Evolutionary conservation across 31 red algal genomes (phyloP), one percentile per base, ranked within the genome.

Genomic region (Porphyra umbilicalis): DNA sequence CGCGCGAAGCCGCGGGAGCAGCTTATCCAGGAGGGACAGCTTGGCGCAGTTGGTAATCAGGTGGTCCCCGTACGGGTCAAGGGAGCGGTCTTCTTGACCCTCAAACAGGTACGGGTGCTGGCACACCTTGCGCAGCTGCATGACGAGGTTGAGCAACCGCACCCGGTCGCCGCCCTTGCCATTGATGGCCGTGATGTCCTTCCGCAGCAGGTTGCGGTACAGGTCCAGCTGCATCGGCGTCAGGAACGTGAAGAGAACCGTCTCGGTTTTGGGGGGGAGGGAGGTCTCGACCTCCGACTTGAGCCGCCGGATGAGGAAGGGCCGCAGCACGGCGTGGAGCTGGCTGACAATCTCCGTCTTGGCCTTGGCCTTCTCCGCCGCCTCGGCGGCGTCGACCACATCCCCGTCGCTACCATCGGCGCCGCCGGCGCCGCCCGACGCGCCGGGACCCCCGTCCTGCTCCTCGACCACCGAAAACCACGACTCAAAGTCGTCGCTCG

Each of bases 61-160:
- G 79, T 99, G 98, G 13, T 97, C 92, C 38, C 98, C 98, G 90
- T 93, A 97, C 34, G 98, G 90, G 81, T 99, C 94, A 20, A 97
- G 83, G 32, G 92, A 90, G n/a, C 98, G 88, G 76, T 97, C 98
- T 79, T 99, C 98, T 8, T 95, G 83, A 6, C 98, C 98, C 38
- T 99, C 98, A 81, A 99, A 99, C 79, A 99, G 83, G 77, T 99
- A 99, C 44, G 98, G 98, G 36, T 99, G 98, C 76, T 99, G 97
- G 78, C 83, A 91, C 57, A 95, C 97, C 80, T 99, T 99, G 77
- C 98, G 92, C 18, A 99, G 83, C 92, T 99, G 98, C 98, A 99
- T 99, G 68, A 99, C 91, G 38, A 99, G 95, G 82, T 99, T 99
- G 36, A 99, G 94, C 38, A 99, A 82, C 35, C 98, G 91, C 39